Evolutionary conservation across 371 early-diverging fungal species (phyloP).

Genomic region (Entomophthora muscae): DNA sequence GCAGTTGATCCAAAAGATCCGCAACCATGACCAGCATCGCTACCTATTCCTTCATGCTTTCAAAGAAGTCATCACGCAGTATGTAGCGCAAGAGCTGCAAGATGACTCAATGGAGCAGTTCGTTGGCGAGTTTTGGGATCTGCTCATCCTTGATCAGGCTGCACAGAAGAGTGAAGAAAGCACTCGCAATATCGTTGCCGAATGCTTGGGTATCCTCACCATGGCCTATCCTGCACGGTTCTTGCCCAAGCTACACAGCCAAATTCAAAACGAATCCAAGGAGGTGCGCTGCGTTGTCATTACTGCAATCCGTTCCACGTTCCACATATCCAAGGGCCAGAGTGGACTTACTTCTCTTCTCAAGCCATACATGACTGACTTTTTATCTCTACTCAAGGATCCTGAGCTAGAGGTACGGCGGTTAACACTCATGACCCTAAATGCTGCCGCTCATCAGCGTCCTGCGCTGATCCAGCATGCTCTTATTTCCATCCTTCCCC

Average conservation of each 20-base stretch:
- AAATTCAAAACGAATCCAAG: conserved; percentile 28
- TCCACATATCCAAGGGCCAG: conserved; percentile 40
- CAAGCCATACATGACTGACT: conserved; percentile 44
- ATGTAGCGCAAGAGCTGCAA: conserved; percentile 23
- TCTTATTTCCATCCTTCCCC: conserved; percentile 45
- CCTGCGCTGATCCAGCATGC: conserved; percentile 56
- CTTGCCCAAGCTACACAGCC: conserved; percentile 47
- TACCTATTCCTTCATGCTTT: conserved; percentile 60
- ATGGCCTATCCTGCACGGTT: conserved; percentile 46
- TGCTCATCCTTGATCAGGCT: conserved; percentile 42
- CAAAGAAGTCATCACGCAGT: conserved; percentile 55
- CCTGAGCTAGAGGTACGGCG: conserved; percentile 55
- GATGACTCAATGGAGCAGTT: conserved; percentile 22
- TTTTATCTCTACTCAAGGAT: conserved; percentile 53
- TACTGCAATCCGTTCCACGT: conserved; percentile 61
- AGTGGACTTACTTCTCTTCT: conserved; percentile 41
- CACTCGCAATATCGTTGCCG: conserved; percentile 65
- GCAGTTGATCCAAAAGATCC: conserved; percentile 41
- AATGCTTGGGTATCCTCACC: conserved; percentile 68
- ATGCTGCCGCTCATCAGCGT: conserved; percentile 69
- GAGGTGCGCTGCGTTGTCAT: conserved; percentile 55
- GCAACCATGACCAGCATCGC: conserved; percentile 39
- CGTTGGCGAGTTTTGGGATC: conserved; percentile 36
- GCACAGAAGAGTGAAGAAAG: conserved; percentile 49
- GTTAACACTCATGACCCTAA: conserved; percentile 43